phyloP scores from a whole-genome alignment of 2,329 filamentous ascomycete species.

The Nigrograna mackinnonii region DNA sequence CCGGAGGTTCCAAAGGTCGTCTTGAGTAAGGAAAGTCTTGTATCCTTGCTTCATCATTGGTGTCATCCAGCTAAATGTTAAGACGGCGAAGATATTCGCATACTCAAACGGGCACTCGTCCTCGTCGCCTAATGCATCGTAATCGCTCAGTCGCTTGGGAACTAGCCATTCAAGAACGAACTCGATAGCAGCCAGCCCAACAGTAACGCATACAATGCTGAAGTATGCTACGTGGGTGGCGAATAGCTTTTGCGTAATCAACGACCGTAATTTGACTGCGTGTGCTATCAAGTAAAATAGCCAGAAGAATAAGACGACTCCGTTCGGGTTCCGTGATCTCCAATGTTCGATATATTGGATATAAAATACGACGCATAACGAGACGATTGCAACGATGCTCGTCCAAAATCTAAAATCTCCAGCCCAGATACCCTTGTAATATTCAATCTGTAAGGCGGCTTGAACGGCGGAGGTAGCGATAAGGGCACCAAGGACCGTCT shows the following conservation, averaged over 20 bases:
- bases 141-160: constrained; percentile 74
- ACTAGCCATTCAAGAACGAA: constrained; percentile 85
- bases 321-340: constrained; percentile 81
- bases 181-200: constrained; percentile 70
- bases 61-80: constrained; percentile 99
- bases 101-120: constrained; percentile 83
- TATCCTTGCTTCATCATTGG: constrained; percentile 96
- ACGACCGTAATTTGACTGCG: constrained; percentile 81
- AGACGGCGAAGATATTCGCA: constrained; percentile 87
- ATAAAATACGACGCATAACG: constrained; percentile 72
- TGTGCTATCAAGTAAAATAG: constrained; percentile 79
- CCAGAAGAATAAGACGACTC: constrained; percentile 91
- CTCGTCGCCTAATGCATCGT: constrained; percentile 68
- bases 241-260: constrained; percentile 78
- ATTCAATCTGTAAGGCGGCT: constrained; percentile 74
- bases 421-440: constrained; percentile 70
- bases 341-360: constrained; percentile 88
- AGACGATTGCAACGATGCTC: constrained; percentile 70
- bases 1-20: constrained; percentile 92
- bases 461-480: constrained; percentile 72
- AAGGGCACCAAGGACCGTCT: constrained; percentile 69
- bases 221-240: constrained; percentile 72
- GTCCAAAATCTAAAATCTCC: constrained; percentile 88
- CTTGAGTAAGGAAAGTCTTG: constrained; percentile 86
- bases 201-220: constrained; percentile 70